Percentiles rank a stretch among this genome's conserved stretches.
Conservation (phyloP, 345 rosid species). For the Euphorbia tirucalli region DNA sequence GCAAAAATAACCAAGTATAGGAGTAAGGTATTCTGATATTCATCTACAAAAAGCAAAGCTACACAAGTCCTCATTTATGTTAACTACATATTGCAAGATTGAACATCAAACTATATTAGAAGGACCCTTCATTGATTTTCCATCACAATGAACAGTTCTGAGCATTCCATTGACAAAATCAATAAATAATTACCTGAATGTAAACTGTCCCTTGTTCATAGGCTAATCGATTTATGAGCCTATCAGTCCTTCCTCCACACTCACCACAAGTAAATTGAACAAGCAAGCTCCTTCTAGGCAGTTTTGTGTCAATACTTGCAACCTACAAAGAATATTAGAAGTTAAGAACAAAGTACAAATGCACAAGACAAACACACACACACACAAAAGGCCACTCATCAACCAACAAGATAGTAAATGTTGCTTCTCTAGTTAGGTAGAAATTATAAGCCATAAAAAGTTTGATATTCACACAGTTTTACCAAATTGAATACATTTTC, state of each 20-base stretch:
- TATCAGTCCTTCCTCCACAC: slow-evolving; percentile 76
- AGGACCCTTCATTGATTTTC: background rate
- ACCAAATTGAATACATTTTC: background rate
- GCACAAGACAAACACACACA: background rate
- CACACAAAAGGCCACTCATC: background rate
- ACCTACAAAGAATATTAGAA: slow-evolving; percentile 32
- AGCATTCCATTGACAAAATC: slow-evolving; percentile 4
- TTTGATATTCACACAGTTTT: background rate
- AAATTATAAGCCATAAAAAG: background rate
- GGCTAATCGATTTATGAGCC: slow-evolving; percentile 77
- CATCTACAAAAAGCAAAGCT: background rate
- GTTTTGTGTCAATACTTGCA: slow-evolving; percentile 51
- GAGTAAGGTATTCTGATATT: background rate
- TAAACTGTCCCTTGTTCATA: slow-evolving; percentile 80
- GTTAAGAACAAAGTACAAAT: background rate
- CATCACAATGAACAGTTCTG: background rate
- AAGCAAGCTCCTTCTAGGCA: slow-evolving; percentile 82
- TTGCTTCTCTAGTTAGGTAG: slow-evolving; percentile 6
- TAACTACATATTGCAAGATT: background rate
- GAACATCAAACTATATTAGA: background rate
- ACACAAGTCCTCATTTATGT: background rate
- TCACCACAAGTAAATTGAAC: slow-evolving; percentile 70
- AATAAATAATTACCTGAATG: slow-evolving; percentile 57
- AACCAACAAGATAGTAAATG: slow-evolving; percentile 2
- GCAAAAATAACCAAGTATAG: background rate